phyloP scores from a whole-genome alignment of 768 basidiomycete species.

The Pleurotus giganteus region DNA sequence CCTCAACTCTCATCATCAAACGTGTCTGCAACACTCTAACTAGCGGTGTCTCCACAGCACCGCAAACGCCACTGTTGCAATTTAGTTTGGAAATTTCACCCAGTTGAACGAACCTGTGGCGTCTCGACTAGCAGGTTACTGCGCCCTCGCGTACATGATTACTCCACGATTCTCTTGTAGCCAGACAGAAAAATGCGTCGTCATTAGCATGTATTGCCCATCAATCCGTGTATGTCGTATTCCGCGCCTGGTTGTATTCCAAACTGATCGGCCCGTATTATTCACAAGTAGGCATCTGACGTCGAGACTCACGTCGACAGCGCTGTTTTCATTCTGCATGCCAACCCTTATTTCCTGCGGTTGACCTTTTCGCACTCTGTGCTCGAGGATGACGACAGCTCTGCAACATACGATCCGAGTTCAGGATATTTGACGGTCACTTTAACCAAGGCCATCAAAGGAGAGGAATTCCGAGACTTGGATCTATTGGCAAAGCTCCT shows the following conservation, averaged over 20 bases:
- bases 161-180: conserved; percentile 73
- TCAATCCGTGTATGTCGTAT: conserved; percentile 57
- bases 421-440: conserved; percentile 77
- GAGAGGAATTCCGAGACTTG: conserved; percentile 72
- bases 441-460: conserved; percentile 63
- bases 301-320: conserved; percentile 77
- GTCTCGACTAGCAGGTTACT: neutral
- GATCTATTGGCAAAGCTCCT: conserved; percentile 78
- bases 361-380: conserved; percentile 70
- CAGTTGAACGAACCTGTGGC: too few relatives aligned
- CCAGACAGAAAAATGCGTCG: conserved; percentile 55
- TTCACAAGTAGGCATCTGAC: conserved; percentile 68
- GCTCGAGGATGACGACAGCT: conserved; percentile 66
- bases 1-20: too few relatives aligned
- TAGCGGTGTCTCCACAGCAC: too few relatives aligned
- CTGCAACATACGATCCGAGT: conserved; percentile 72
- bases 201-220: conserved; percentile 66
- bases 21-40: too few relatives aligned
- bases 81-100: too few relatives aligned
- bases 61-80: too few relatives aligned
- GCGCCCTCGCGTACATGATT: conserved; percentile 50
- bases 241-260: neutral
- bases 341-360: conserved; percentile 84
- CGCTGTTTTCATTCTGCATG: conserved; percentile 66
- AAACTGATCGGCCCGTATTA: conserved; percentile 11